Evolutionary conservation across 306 rosid genomes (phyloP), one percentile per base, ranked within the genome.

Genomic region (Prunus kanzakura): DNA sequence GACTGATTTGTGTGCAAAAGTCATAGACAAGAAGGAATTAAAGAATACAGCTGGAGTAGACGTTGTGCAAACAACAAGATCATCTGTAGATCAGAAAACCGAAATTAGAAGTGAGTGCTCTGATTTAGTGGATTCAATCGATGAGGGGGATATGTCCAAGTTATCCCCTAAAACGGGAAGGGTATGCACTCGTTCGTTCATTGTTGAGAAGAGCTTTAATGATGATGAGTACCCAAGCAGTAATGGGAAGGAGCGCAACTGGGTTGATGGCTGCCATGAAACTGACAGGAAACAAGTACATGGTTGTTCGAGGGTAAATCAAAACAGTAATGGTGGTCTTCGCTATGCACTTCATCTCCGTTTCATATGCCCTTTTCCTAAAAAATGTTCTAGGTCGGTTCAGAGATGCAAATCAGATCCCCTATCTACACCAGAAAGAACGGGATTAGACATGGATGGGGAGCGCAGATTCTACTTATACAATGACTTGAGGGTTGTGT

Each of bases 291-390:
- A 88, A 68, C 70, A 71, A 58, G 18, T 57, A 7, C 85, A 84
- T 76, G 81, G 78, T 9, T 83, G 90, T 84, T 80, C 80, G 41
- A 91, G 86, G 75, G 82, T 80, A 69, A 93, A 91, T 43, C 93
- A 88, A 77, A 89, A 77, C 63, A 73, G 78, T 77, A 79, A 74
- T 60, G 75, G 97, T 25, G 96, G 93, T 14, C 89, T 96, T 46
- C 99, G 97, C 19, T 96, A 96, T 68, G 98, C 98, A 20, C 96
- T 96, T 76, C 99, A 96, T 83, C 98, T 96, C 41, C 97, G 98
- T 3, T 96, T 96, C 81, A 66, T 86, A 20, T 96, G 99, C 72
- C 98, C 98, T 49, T 82, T 49, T 35, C 90, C 88, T 0, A 96
- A 92, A 82, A 89, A 74, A 64, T n/a, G 82, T 71, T 83, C 73